Base-by-base conservation (phyloP, 208 protist genomes). In the Trypanosoma conorhini region DNA sequence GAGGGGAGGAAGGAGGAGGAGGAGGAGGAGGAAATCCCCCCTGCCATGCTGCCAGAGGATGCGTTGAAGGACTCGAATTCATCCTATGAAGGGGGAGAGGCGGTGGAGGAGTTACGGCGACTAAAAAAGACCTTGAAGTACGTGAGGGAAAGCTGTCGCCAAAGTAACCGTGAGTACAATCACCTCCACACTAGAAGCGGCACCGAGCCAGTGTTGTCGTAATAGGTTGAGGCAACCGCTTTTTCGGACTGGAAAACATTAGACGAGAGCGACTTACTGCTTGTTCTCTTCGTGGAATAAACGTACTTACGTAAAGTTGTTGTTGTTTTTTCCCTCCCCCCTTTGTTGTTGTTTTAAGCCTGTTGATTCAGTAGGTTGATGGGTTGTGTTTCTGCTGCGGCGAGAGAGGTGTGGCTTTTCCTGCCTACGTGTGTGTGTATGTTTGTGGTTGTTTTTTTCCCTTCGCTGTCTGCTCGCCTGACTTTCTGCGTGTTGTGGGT, bases 141-240 rank as follows among this genome's bases (percentile, higher is more conserved):
- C 12, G 67, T 91, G 57, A 74, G 65, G 48, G 64, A 77, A 19
- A 80, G 87, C 70, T 88, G 74, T 60, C 71, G 71, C 31, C 51
- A 55, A 24, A 76, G 57, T 28, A 76, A 70, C 35, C 62, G 71
- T 24, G 63, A 69, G 73, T 68, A 76, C 50, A 91, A 84, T 61
- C 83, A 88, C 56, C 69, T 91, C 35, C 87, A 87, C 50, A 48
- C 58, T 86, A 44, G 74, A 80, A 62, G 86, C 71, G 55, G 66
- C 86, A 35, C 67, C 86, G 33, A 61, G 40, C 19, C 12, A 7
- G 24, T 71, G 35, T 51, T 65, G 35, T 48, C 33, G 59, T 67
- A 48, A 65, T 22, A 31, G 54, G 5, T 69, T 67, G 33, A 21
- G 42, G 42, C 9, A 12, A 30, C 57, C 8, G 17, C 55, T 48